phyloP scores from a whole-genome alignment of 768 basidiomycete species.

The Pleurotus sapidus region DNA sequence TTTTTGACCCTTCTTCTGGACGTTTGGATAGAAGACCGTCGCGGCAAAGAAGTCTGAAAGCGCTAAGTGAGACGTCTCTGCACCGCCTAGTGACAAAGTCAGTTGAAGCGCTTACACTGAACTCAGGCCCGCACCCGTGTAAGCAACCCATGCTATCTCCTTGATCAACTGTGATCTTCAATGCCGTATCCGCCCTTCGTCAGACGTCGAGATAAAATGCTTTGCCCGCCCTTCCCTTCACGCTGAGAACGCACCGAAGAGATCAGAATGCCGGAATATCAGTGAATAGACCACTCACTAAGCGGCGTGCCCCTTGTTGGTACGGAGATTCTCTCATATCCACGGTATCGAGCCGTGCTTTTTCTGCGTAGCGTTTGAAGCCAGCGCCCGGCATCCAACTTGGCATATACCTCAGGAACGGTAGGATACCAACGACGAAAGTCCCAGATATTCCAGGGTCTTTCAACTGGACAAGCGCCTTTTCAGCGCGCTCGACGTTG shows the following conservation, averaged over 20 bases:
- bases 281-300: background rate
- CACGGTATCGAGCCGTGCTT: background rate
- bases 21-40: constrained; percentile 25
- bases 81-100: constrained; percentile 15
- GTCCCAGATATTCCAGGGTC: constrained; percentile 26
- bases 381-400: constrained; percentile 22
- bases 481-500: background rate
- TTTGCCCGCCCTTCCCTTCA: constrained; percentile 13
- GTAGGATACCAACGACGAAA: constrained; percentile 31
- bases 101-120: too few relatives aligned
- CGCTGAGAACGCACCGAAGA: background rate
- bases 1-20: constrained; percentile 23
- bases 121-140: constrained; percentile 9
- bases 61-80: constrained; percentile 23
- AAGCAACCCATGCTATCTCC: background rate
- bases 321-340: background rate
- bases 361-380: constrained; percentile 38
- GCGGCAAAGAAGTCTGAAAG: constrained; percentile 24
- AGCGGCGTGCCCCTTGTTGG: background rate
- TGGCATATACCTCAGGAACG: constrained; percentile 19
- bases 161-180: constrained; percentile 7
- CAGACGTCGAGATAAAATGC: constrained; percentile 10
- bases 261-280: constrained; percentile 12
- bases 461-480: constrained; percentile 20
- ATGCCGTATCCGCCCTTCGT: constrained; percentile 14